Evolutionary conservation across 148 eudicot genomes (phyloP), one percentile per base, ranked within the genome.

Genomic region (Spergularia marina): DNA sequence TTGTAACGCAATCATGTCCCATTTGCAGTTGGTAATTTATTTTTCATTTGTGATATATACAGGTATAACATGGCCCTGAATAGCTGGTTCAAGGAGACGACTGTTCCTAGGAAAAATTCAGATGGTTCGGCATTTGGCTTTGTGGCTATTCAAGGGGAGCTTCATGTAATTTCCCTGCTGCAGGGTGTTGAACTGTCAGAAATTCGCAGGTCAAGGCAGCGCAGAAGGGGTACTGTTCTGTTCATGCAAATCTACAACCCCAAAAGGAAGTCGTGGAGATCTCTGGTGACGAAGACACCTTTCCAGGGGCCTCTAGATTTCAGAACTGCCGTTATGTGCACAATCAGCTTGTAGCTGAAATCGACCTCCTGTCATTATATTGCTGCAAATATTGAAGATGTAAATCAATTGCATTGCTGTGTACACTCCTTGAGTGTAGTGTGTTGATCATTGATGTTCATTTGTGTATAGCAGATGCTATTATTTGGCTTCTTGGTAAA

Each of bases 311-410:
- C 82, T 10, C 47, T 91, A 53, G 92, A 93, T 79, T 86, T 93
- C 69, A 87, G 65, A 85, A 91, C 94, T 72, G 87, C 91, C 12
- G 94, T 93, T 59, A 85, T 89, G 91, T 91, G 97, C 87, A 84
- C 92, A 64, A 75, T 93, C 67, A 79, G 84, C 34, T 79, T 89
- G 82, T 93, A 89, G 83, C 10, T 52, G 17, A 15, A 52, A 44
- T 44, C 49, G 7, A 4, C 49, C 49, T 44, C 49, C 49, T 9
- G 10, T 2, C 10, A 6, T 6, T 44, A 6, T 44, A 9, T 44
- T 44, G 49, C 49, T 6, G 49, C 49, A 44, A 44, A 44, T 0
- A 44, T 44, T 44, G 49, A 9, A 44, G 10, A 44, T 44, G 7
- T 44, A 44, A 6, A 44, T 44, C 10, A 0, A 44, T 44, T 44